phyloP scores from a whole-genome alignment of 352 stramenopile genomes.

The Phytopythium aichiense region DNA sequence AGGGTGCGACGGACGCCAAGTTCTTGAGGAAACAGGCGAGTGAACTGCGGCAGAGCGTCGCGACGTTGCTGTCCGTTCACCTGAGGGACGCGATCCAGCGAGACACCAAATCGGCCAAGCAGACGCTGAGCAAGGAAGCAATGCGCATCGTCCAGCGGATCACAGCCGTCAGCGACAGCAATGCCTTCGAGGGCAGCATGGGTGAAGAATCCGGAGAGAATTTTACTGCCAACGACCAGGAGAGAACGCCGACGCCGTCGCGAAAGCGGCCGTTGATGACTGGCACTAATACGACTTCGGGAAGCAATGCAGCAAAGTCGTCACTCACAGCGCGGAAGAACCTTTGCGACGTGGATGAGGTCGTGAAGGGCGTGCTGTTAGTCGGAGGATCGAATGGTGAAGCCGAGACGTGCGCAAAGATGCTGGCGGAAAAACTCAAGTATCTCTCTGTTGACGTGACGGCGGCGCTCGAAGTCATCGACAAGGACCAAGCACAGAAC shows the following conservation, averaged over 20 bases:
- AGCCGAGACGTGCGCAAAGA: conserved; percentile 27
- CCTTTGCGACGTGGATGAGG: conserved; percentile 39
- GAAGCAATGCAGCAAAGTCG: not conserved
- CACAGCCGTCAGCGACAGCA: not conserved
- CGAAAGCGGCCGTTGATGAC: conserved; percentile 3
- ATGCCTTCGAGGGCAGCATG: not conserved
- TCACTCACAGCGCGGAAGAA: conserved; percentile 1
- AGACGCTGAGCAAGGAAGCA: conserved; percentile 52
- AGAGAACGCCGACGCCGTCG: not conserved
- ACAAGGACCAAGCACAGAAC: conserved; percentile 13
- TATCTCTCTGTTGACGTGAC: conserved; percentile 44
- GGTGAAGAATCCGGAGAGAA: no score
- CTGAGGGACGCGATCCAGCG: conserved; percentile 42
- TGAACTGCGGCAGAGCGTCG: conserved; percentile 31
- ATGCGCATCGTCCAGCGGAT: conserved; percentile 22
- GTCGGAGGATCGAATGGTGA: conserved; percentile 37
- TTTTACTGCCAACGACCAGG: not conserved
- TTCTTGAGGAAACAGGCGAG: conserved; percentile 46
- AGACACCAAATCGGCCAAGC: conserved; percentile 59
- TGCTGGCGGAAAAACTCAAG: conserved; percentile 35
- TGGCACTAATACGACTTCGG: not conserved
- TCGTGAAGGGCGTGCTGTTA: conserved; percentile 43
- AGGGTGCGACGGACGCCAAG: conserved; percentile 20
- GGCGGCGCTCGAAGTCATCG: conserved; percentile 16
- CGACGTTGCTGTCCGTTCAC: conserved; percentile 27